A percentile compares a stretch with the other conserved stretches of the same genome.
phyloP scores from a whole-genome alignment of 2,329 filamentous ascomycete genomes.

The Claviceps humidiphila region DNA sequence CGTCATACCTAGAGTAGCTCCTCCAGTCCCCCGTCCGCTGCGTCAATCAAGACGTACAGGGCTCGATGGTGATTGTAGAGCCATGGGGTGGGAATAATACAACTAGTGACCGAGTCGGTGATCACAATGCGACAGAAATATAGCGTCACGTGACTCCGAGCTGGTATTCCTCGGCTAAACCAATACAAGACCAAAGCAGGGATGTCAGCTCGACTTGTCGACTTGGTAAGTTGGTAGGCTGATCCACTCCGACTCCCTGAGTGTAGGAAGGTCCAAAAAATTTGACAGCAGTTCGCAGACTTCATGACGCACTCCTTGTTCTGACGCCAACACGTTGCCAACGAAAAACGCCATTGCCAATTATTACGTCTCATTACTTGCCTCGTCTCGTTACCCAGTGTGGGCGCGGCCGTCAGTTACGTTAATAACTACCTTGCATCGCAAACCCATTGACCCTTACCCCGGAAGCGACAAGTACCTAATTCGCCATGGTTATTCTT shows the following conservation, averaged over 20 bases:
- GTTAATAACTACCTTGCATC: not conserved
- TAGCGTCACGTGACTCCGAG: not conserved
- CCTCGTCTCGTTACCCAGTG: not conserved
- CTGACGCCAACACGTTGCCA: not conserved
- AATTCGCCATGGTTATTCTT: conserved; percentile 74
- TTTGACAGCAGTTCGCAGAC: conserved; percentile 1
- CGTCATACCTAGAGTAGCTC: no score
- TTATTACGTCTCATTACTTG: not conserved
- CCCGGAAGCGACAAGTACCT: not conserved
- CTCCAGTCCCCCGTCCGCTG: no score
- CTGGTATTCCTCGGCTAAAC: conserved; percentile 3
- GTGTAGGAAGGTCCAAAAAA: not conserved
- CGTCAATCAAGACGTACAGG: no score
- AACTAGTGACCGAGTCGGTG: no score
- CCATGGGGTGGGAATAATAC: no score
- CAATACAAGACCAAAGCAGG: not conserved
- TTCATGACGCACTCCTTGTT: conserved; percentile 1
- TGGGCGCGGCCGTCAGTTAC: not conserved
- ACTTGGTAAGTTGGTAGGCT: no score
- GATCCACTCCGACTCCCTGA: not conserved
- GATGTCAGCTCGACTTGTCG: not conserved
- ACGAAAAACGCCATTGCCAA: not conserved
- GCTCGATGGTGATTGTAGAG: no score
- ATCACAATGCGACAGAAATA: no score
- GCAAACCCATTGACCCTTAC: not conserved